Conservation (phyloP, 2,329 filamentous ascomycete genomes). For the Xylaria sp. region DNA sequence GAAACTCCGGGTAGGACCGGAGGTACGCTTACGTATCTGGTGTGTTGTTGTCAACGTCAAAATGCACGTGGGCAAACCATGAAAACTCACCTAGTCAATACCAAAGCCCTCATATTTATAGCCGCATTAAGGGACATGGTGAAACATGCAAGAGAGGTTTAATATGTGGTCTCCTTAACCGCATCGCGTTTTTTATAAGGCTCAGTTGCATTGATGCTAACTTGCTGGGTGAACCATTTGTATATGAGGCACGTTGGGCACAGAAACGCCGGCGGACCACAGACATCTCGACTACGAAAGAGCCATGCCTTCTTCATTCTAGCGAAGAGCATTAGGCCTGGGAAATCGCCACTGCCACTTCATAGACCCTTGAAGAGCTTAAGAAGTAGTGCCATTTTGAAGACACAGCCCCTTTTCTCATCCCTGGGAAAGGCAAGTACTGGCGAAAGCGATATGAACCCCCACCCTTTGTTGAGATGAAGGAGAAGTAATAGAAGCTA, state of each 20-base stretch:
- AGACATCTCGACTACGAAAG: not conserved
- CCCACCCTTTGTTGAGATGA: not conserved
- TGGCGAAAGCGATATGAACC: not conserved
- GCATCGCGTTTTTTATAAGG: not conserved
- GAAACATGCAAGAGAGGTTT: not conserved
- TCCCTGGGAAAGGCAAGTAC: constrained; percentile 2
- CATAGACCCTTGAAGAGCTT: not conserved
- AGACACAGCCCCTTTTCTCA: constrained; percentile 18
- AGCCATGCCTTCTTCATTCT: not conserved
- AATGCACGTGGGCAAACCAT: not conserved
- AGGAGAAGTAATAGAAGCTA: not conserved
- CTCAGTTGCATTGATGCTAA: not conserved
- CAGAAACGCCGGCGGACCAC: not conserved
- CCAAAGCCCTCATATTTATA: not conserved
- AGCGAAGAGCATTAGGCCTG: not conserved
- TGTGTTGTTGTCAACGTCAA: not conserved
- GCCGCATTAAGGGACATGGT: not conserved
- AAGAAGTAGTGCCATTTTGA: not conserved
- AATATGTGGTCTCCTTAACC: no score
- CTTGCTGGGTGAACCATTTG: not conserved
- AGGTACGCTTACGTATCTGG: constrained; percentile 7
- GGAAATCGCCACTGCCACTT: not conserved
- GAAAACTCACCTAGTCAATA: not conserved
- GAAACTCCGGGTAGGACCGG: constrained; percentile 2
- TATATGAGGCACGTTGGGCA: not conserved